Conservation (phyloP, 805 yeast genomes). For the Candida pseudofarinosa region DNA sequence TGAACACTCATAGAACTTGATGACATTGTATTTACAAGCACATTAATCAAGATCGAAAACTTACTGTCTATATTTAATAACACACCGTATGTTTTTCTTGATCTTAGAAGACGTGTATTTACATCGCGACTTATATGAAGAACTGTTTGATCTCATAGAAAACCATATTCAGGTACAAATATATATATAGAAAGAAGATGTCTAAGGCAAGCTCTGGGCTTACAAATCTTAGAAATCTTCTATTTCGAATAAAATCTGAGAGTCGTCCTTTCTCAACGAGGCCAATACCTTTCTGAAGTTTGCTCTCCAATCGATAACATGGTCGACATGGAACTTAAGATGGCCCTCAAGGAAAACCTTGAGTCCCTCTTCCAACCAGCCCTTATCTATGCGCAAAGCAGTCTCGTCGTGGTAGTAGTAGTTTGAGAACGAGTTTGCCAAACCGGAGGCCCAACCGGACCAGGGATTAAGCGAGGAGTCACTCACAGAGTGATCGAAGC, state of each 20-base stretch:
- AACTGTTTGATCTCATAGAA: not conserved
- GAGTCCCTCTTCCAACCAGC: conserved; percentile 34
- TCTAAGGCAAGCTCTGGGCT: not conserved
- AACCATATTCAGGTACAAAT: not conserved
- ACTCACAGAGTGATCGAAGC: conserved; percentile 15
- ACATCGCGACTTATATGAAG: not conserved
- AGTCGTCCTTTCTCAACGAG: conserved; percentile 24
- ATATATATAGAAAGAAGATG: not conserved
- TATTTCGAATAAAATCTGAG: conserved; percentile 31
- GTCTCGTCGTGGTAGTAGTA: conserved; percentile 35
- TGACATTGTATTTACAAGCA: conserved; percentile 5
- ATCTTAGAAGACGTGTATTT: not conserved
- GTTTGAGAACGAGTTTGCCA: conserved; percentile 26
- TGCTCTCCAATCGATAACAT: conserved; percentile 35
- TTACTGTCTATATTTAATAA: too few relatives aligned
- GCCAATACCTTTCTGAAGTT: conserved; percentile 26
- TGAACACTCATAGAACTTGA: conserved; percentile 37
- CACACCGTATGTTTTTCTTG: too few relatives aligned
- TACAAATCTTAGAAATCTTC: conserved; percentile 26
- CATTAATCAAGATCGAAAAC: not conserved
- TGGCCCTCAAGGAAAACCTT: conserved; percentile 20
- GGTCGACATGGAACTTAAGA: conserved; percentile 28
- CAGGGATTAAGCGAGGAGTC: conserved; percentile 29
- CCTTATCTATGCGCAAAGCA: conserved; percentile 20
- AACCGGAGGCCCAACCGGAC: conserved; percentile 30